Evolutionary conservation across 2,329 filamentous ascomycete genomes (phyloP), one percentile per base, ranked within the genome.

Genomic region (Calonectria hongkongensis): DNA sequence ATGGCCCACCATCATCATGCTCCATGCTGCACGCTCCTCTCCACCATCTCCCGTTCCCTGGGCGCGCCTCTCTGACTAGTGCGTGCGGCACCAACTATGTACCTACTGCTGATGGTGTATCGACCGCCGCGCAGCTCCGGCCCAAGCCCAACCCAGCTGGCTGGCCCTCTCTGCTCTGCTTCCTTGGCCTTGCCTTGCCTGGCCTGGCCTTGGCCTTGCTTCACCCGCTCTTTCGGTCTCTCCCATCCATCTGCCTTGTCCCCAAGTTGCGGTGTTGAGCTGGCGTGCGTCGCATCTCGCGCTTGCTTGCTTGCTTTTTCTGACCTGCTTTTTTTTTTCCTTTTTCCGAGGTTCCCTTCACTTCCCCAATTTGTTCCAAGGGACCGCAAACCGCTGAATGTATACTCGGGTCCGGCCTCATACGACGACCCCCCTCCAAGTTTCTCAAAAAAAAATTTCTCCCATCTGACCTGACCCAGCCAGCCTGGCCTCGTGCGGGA

Each of bases 191-290:
- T 30, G 41, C 43, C 28, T 48, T 65, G 63, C n/a, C 54, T 68
- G 21, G 66, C 12, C 33, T 58, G 51, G 51, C 10, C 30, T 33
- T 62, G 66, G 77, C 76, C 71, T 74, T 62, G 68, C 73, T 48
- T 73, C 74, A 51, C 48, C 68, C 66, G 56, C 63, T 76, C 71
- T 67, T 69, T 58, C 70, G 54, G 70, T 62, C 5, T 64, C 5
- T 64, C n/a, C 54, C 27, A 47, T 54, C 60, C 48, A 47, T 56
- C 36, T 28, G 41, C 68, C 50, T 63, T 65, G 33, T 54, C 45
- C 51, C 63, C 58, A 73, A 79, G 65, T 79, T 79, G 73, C 78
- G 76, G 76, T 79, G 75, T 78, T 75, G 78, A 70, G 56, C 50
- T 70, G 70, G 56, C 70, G 70, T 73, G 68, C 54, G 56, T 78